Evolutionary conservation across 306 rosid genomes (phyloP).

Genomic region (Medicago truncatula): MtrunA17r5.0-ANR NC_053048.1:37172001-37172500

Average conservation of each 20-base stretch:
- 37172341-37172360: constrained; percentile 90
- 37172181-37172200: not conserved
- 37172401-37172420: constrained; percentile 69
- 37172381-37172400: constrained; percentile 55
- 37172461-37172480: constrained; percentile 8
- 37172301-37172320: constrained; percentile 93
- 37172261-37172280: constrained; percentile 95
- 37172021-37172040: not conserved
- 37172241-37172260: constrained; percentile 69
- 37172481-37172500: constrained; percentile 15
- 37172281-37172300: constrained; percentile 97
- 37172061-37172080: not conserved
- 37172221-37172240: constrained; percentile 35
- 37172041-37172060: not conserved
- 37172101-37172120: not conserved
- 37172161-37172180: not conserved
- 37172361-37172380: constrained; percentile 67
- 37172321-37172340: constrained; percentile 80
- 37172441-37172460: not conserved
- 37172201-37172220: constrained; percentile 3
- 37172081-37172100: not conserved
- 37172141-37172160: not conserved
- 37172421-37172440: constrained; percentile 40
- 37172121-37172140: not conserved
- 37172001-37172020: constrained; percentile 1